Evolutionary conservation across 495 filamentous ascomycete species (phyloP).

Genomic region (Oidiodendron maius): DNA sequence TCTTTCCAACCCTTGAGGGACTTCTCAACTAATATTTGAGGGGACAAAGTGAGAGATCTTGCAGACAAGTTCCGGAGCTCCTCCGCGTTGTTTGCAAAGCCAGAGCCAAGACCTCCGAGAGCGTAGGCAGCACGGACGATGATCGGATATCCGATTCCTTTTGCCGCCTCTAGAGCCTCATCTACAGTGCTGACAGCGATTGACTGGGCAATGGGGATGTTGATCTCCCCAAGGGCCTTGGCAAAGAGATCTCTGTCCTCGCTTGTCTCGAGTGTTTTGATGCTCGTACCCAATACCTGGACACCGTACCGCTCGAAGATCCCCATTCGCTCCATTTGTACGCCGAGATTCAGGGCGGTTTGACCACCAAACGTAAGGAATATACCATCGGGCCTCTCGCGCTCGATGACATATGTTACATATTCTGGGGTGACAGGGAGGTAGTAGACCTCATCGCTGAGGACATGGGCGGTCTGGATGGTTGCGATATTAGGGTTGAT

Average conservation of each 20-base stretch:
- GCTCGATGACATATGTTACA: slow-evolving; percentile 92
- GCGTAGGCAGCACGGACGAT: slow-evolving; percentile 97
- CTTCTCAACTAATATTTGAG: slow-evolving; percentile 97
- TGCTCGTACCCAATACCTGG: slow-evolving; percentile 88
- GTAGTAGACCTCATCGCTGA: slow-evolving; percentile 98
- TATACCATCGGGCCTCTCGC: slow-evolving; percentile 92
- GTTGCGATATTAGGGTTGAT: slow-evolving; percentile 99
- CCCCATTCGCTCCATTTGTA: slow-evolving; percentile 95
- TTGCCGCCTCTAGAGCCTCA: slow-evolving; percentile 80
- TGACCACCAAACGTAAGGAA: slow-evolving; percentile 97
- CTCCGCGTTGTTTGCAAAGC: slow-evolving; percentile 91
- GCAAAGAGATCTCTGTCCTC: slow-evolving; percentile 96
- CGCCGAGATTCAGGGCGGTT: slow-evolving; percentile 91
- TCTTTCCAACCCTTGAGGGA: slow-evolving; percentile 99
- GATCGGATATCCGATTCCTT: slow-evolving; percentile 87
- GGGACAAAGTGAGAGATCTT: slow-evolving; percentile 87
- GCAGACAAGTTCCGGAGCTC: slow-evolving; percentile 91
- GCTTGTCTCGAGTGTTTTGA: slow-evolving; percentile 88
- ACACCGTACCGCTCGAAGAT: slow-evolving; percentile 93
- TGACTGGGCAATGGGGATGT: slow-evolving; percentile 95
- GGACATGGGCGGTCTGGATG: slow-evolving; percentile 92
- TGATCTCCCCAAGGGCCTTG: slow-evolving; percentile 80
- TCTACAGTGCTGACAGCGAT: slow-evolving; percentile 88
- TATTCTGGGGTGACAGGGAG: slow-evolving; percentile 94
- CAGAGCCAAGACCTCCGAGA: slow-evolving; percentile 89